Evolutionary conservation across 176 grass and related monocot genomes (phyloP), one percentile per base, ranked within the genome.

Genomic region (Zoysia japonica): DNA sequence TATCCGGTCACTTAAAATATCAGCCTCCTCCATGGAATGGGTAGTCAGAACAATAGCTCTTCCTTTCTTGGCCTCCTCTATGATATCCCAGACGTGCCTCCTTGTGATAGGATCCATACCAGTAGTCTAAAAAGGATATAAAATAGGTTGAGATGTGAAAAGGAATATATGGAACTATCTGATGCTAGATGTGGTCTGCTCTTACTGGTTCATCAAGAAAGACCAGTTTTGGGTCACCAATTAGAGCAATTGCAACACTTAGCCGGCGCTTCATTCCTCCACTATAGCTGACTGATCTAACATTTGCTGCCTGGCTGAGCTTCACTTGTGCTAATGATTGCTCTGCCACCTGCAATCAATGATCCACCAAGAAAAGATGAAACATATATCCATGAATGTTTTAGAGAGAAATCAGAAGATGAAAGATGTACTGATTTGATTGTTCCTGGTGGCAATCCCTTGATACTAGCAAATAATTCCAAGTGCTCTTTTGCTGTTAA

Each of bases 101-200:
- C 96, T 91, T 85, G 96, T 99, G 65, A 99, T 95, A 72, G 96
- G 96, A 94, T 99, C 92, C 92, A 99, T 99, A 67, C 96, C 96
- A 61, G 96, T 95, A 76, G 96, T 95, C 96, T 99, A 73, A 12
- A 61, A 15, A 86, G 70, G 44, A 72, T 85, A 67, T 52, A 79
- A 16, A 51, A 72, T 61, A 67, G 51, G n/a, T 71, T 76, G 6
- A 75, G 9, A 84, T 65, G 54, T 47, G 50, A 52, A 16, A 56
- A 59, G 20, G 46, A 85, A 28, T 79, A 13, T 73, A 78, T 3
- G 9, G 15, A 63, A 47, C 19, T 63, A 85, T 65, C 3, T 35
- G 10, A 74, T 40, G 42, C 11, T 6, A 80, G 70, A 36, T 51
- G 39, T 81, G 35, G 48, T 66, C 51, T 83, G 62, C 78, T 60